Conservation (phyloP, 139 green algal species). For the Chlorella sp. region DNA sequence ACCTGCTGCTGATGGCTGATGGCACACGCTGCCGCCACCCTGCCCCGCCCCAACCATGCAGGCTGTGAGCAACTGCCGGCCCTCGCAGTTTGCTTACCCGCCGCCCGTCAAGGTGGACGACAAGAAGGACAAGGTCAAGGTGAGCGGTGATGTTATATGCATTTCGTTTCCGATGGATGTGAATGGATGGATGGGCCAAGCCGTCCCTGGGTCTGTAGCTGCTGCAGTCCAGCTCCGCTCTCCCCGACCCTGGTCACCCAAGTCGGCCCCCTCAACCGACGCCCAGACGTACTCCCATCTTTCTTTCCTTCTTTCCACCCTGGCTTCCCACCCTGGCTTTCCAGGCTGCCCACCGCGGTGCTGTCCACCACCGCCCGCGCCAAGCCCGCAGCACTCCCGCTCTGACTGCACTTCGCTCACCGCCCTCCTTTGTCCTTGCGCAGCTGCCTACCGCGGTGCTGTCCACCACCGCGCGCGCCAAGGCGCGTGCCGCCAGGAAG, state of each 20-base stretch:
- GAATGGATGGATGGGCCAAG: not conserved
- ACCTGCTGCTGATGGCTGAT: not conserved
- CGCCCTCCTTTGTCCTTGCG: too few species aligned
- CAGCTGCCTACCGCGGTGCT: slow-evolving; percentile 95
- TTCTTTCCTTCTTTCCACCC: too few species aligned
- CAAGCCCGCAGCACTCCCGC: too few species aligned
- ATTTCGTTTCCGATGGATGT: too few species aligned
- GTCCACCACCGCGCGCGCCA: slow-evolving; percentile 91
- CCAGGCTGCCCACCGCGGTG: too few species aligned
- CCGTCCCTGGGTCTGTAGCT: not conserved
- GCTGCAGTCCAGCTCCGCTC: not conserved
- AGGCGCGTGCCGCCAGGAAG: slow-evolving; percentile 83
- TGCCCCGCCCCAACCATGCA: not conserved
- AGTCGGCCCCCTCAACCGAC: too few species aligned
- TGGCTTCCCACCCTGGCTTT: too few species aligned
- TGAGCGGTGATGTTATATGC: too few species aligned
- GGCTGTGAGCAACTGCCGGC: slow-evolving; percentile 68
- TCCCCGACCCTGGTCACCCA: not conserved
- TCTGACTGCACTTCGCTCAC: too few species aligned
- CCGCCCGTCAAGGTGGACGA: slow-evolving; percentile 65
- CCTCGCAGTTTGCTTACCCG: slow-evolving; percentile 92
- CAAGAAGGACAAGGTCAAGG: slow-evolving; percentile 63
- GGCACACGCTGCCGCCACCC: not conserved
- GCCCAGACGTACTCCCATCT: too few species aligned
- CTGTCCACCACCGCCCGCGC: too few species aligned